Conservation (phyloP, 2,329 filamentous ascomycete species). For the Cladophialophora exuberans region DNA sequence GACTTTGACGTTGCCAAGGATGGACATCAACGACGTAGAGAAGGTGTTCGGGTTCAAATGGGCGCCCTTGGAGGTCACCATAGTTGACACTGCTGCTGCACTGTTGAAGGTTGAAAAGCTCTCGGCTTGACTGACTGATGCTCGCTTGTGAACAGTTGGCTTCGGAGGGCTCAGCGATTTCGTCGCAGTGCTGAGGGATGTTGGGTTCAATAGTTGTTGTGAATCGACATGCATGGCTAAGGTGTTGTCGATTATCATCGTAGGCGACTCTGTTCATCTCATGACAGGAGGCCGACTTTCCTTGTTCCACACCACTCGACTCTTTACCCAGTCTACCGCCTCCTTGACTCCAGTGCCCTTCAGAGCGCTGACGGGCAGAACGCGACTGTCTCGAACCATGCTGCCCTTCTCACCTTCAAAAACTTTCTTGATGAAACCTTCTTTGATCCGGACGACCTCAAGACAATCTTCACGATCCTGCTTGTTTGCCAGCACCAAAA, state of each 20-base stretch:
- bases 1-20: conserved; percentile 17
- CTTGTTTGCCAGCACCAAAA: conserved; percentile 94
- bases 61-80: conserved; percentile 12
- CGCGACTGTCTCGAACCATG: conserved; percentile 84
- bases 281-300: conserved; percentile 89
- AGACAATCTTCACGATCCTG: conserved; percentile 97
- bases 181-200: background rate
- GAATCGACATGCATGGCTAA: background rate
- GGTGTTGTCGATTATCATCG: background rate
- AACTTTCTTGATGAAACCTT: conserved; percentile 91
- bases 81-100: conserved; percentile 7
- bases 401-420: conserved; percentile 91
- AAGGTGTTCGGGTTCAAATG: conserved; percentile 20
- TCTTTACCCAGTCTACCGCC: conserved; percentile 95
- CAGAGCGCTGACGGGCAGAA: conserved; percentile 88
- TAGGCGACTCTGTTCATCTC: conserved; percentile 61
- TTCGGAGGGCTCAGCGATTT: background rate
- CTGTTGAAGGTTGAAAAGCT: conserved; percentile 15
- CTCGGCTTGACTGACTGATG: conserved; percentile 5
- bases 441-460: conserved; percentile 96
- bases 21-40: conserved; percentile 18
- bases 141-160: background rate
- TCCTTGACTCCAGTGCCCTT: conserved; percentile 81
- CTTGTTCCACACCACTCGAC: conserved; percentile 94
- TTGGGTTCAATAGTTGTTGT: background rate